Base-by-base conservation (phyloP, 305 asterid species). In the Caryopteris hybrid region DNA sequence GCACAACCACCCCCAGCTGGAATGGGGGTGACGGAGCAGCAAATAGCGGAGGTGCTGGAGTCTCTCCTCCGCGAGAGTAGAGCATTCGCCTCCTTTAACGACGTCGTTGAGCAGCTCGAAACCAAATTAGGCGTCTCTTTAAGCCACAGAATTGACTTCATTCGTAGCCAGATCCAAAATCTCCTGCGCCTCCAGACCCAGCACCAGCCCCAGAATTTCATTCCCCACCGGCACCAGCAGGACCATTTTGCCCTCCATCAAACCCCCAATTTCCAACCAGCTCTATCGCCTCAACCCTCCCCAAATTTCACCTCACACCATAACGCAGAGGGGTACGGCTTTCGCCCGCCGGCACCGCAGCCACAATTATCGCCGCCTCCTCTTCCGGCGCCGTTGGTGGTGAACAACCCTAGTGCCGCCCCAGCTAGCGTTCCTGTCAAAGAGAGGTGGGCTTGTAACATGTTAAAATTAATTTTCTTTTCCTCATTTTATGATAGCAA, bases 31-130 rank as follows among this genome's bases (percentile, higher is more conserved):
- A 76, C 88, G 51, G 92, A 87, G 73, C 89, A 79, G 39, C 81
- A 87, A 59, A 81, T 87, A 20, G 90, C 84, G 59, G 84, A 78
- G 82, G 92, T 85, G 16, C 68, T 89, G 66, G 71, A 52, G 52
- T 80, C 82, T n/a, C 77, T 87, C 61, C 80, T 87, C 78, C 84
- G 85, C 57, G 84, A 79, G 48, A 63, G 71, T 7, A 77, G 70
- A 74, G 42, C 85, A 33, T 75, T 74, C 74, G 43, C 79, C 47
- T 76, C 87, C 43, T 58, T 85, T 6, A 75, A 74, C 87, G 87
- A 72, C 77, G 78, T 85, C 85, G 86, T 89, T 76, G 85, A 80
- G 64, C 88, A 83, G 70, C 86, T 86, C 17, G 83, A 84, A 61
- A 61, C 86, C 16, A 81, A 79, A 71, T 70, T 82, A 64, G 89